Evolutionary conservation across 139 green algal species (phyloP), one percentile per base, ranked within the genome.

Genomic region (Axilococcus clingmanii): DNA sequence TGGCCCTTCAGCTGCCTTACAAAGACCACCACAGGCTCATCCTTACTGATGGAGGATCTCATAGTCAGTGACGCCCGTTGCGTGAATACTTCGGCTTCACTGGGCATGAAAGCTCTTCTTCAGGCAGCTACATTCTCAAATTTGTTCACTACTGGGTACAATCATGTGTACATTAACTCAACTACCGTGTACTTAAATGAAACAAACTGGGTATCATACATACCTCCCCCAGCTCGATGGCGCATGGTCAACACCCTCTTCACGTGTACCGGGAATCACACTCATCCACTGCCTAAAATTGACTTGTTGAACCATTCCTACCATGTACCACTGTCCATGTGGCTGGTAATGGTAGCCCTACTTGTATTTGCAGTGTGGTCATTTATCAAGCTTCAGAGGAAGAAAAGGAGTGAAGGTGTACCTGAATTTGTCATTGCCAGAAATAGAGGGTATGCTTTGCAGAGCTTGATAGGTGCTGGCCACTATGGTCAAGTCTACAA

Each of bases 231-330:
- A 7, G 36, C 48, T 4, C 17, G 15, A 22, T 53, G 33, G 16
- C 48, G 58, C 9, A 12, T 44, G 1, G 5, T 30, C 15, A 66
- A 66, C 28, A 2, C 8, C 0, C 45, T 37, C 0, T 4, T 61
- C 23, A 38, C 37, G n/a, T 66, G 58, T 48, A 66, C 58, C 28
- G 3, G 44, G 33, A 66, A 47, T 7, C 58, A 66, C 58, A 11
- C 16, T 34, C 58, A 59, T 25, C 30, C 7, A 27, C 24, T 11
- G 38, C 9, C 19, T n/a, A n/a, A n/a, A n/a, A n/a, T n/a, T n/a
- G n/a, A n/a, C n/a, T n/a, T n/a, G n/a, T n/a, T 48, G n/a, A n/a
- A n/a, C n/a, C n/a, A n/a, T n/a, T n/a, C n/a, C n/a, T n/a, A n/a
- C n/a, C n/a, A n/a, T n/a, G n/a, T n/a, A n/a, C n/a, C n/a, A n/a